Evolutionary conservation across 2,329 filamentous ascomycete genomes (phyloP), one percentile per base, ranked within the genome.

Genomic region (Eurotiales sp.): DNA sequence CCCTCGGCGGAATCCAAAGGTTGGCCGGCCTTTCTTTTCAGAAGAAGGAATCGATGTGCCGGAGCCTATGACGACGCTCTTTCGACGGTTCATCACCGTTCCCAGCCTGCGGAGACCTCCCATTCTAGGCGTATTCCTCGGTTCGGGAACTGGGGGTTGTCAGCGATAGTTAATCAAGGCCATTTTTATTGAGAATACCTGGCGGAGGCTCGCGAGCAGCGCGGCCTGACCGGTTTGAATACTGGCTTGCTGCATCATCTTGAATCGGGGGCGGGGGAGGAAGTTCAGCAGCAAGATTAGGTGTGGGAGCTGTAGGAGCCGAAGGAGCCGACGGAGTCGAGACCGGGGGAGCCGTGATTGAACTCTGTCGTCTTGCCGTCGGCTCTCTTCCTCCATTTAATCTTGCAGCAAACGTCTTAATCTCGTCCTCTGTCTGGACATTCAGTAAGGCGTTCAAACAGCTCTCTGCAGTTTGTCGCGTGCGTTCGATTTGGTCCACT

Each of bases 341-440:
- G n/a, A n/a, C n/a, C n/a, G 34, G 36, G 29, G 4, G 32, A 23
- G 36, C 61, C 50, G 62, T 56, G 57, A 54, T 57, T 27, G 54
- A 56, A 44, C 54, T 58, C 34, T 59, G 64, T 47, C 59, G 60
- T 47, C 56, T 59, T 23, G 60, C 50, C 25, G 54, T 56, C 25
- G 65, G 58, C 32, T 69, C 65, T 51, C 68, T 66, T 53, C 65
- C 66, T 47, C 66, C 70, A 54, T 64, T 70, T 40, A 65, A 50
- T 53, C 68, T 72, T 10, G 68, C 64, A 22, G 69, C 65, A 59
- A 72, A 72, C 10, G 68, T 70, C 49, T 70, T 86, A 56, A 99
- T 92, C 73, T 99, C 93, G 63, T 87, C 87, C 15, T 84, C 82
- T 0, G 91, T 95, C 66, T 89, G 86, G 37, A 96, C 83, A 65